Evolutionary conservation across 805 yeast genomes (phyloP).

Genomic region (Starmerella bombicola): DNA sequence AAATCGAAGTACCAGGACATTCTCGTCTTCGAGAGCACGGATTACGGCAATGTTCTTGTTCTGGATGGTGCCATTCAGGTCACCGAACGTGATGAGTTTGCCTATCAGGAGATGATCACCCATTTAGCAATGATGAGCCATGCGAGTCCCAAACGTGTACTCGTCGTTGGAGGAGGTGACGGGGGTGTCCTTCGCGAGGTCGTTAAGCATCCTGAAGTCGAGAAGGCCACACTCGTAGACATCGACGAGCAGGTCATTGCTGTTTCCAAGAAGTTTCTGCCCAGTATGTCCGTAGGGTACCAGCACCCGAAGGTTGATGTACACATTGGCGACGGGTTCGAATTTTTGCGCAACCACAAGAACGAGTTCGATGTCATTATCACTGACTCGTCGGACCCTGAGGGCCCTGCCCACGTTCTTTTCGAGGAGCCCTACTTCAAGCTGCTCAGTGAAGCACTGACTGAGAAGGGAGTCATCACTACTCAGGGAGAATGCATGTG

Average conservation of each 20-base stretch:
- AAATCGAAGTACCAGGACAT: conserved; percentile 88
- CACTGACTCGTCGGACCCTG: conserved; percentile 96
- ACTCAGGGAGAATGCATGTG: conserved; percentile 87
- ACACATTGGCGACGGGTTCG: conserved; percentile 95
- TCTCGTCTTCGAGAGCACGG: conserved; percentile 79
- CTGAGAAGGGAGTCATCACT: conserved; percentile 79
- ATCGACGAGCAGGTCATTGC: conserved; percentile 88
- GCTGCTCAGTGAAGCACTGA: conserved; percentile 73
- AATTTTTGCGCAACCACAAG: conserved; percentile 72
- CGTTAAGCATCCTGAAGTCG: conserved; percentile 76
- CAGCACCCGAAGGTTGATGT: conserved; percentile 80
- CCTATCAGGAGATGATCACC: conserved; percentile 97
- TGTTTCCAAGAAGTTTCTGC: conserved; percentile 75
- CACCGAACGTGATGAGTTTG: conserved; percentile 93
- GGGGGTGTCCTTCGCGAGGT: conserved; percentile 96
- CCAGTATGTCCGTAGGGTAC: conserved; percentile 75
- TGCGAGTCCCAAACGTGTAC: conserved; percentile 84
- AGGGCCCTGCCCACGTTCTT: conserved; percentile 90
- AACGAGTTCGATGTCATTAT: conserved; percentile 88
- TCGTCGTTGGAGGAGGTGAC: conserved; percentile 97
- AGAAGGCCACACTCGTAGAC: conserved; percentile 84
- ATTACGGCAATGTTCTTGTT: conserved; percentile 90
- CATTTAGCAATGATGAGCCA: conserved; percentile 88
- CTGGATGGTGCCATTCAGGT: conserved; percentile 92
- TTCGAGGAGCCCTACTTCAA: conserved; percentile 89